A percentile compares a stretch with the other conserved stretches of the same genome.
Conservation (phyloP, 192 early-diverging fungal species). For the Umbelopsis ramanniana region DNA sequence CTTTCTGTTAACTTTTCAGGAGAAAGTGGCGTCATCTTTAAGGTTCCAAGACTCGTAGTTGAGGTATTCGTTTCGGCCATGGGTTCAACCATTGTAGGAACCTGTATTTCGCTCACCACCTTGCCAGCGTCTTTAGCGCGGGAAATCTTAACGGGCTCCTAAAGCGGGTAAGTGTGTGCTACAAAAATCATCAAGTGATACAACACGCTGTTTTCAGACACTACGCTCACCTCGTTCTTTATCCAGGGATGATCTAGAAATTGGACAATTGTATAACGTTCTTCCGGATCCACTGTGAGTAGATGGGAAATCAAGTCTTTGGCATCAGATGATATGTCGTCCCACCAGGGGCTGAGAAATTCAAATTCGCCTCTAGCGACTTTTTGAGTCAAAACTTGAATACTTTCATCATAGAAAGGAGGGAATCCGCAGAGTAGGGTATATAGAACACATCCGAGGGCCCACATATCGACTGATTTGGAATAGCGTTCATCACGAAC, state of each 20-base stretch:
- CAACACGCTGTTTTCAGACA: background rate
- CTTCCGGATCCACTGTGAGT: slow-evolving; percentile 69
- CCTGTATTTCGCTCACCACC: background rate
- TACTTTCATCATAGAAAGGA: slow-evolving; percentile 83
- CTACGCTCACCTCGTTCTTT: slow-evolving; percentile 52
- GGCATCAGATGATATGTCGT: slow-evolving; percentile 73
- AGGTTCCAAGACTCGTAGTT: background rate
- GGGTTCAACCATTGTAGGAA: background rate
- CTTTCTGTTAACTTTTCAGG: background rate
- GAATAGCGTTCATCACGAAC: slow-evolving; percentile 81
- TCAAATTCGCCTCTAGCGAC: slow-evolving; percentile 84
- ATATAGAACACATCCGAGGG: slow-evolving; percentile 84
- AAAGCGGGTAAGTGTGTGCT: background rate
- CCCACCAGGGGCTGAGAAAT: slow-evolving; percentile 93
- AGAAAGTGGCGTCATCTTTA: slow-evolving; percentile 14
- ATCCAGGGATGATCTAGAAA: slow-evolving; percentile 85
- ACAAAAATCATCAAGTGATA: background rate
- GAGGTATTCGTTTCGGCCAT: background rate
- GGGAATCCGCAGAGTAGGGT: slow-evolving; percentile 82
- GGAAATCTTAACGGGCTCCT: background rate
- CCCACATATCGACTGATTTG: slow-evolving; percentile 86
- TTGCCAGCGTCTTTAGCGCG: background rate
- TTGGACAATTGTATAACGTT: slow-evolving; percentile 79
- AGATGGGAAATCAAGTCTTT: slow-evolving; percentile 74
- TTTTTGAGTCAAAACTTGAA: slow-evolving; percentile 78